Conservation (phyloP, 208 protist genomes). For the Trypanosoma theileri region DNA sequence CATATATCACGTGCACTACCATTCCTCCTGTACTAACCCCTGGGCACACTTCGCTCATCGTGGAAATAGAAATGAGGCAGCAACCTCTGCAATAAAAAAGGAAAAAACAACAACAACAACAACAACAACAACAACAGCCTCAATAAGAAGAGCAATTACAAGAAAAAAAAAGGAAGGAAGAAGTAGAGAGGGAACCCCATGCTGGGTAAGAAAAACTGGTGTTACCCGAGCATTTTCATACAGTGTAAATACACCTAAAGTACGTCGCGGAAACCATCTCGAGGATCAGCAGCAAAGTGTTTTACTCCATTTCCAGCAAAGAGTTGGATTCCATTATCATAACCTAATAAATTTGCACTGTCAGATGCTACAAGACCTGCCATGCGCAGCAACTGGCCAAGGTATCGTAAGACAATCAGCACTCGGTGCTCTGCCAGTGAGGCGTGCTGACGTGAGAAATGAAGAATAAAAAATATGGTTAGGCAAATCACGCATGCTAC, state of each 20-base stretch:
- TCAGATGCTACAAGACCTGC: constrained; percentile 24
- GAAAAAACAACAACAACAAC: not conserved
- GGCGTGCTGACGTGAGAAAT: constrained; percentile 19
- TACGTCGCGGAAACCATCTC: constrained; percentile 21
- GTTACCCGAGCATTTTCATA: no score
- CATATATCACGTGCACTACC: no score
- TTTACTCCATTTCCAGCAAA: constrained; percentile 5
- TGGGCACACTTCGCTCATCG: not conserved
- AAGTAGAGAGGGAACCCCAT: not conserved
- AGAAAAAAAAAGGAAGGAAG: not conserved
- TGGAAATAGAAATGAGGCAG: not conserved
- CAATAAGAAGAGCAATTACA: not conserved
- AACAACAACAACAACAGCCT: not conserved
- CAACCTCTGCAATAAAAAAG: no score
- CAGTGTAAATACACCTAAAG: not conserved
- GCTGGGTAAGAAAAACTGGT: not conserved
- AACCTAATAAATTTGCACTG: not conserved
- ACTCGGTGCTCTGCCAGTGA: constrained; percentile 31
- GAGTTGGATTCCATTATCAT: constrained; percentile 19
- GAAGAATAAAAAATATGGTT: constrained; percentile 31
- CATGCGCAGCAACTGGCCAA: constrained; percentile 33
- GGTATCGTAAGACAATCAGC: constrained; percentile 31
- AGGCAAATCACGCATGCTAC: constrained; percentile 25
- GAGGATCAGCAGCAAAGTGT: constrained; percentile 1
- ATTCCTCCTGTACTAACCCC: not conserved